Evolutionary conservation across 2,329 filamentous ascomycete genomes (phyloP).

Genomic region (Furcasterigmium sp.): DNA sequence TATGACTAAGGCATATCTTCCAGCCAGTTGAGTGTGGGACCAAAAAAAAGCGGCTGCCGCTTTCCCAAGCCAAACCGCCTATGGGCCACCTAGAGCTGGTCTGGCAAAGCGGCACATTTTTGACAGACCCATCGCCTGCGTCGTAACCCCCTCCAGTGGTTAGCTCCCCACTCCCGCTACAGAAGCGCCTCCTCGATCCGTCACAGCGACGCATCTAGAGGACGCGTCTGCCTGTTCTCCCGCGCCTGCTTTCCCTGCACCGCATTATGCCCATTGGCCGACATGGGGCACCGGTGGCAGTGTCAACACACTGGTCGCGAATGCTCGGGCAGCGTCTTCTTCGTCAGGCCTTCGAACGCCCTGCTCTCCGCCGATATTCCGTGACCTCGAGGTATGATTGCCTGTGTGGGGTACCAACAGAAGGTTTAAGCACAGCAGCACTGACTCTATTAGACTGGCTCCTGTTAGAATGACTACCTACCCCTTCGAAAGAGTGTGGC

Average conservation of each 20-base stretch:
- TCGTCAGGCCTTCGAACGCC: slow-evolving; percentile 12
- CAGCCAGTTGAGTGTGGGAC: no score
- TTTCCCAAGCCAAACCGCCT: no score
- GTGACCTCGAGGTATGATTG: slow-evolving; percentile 4
- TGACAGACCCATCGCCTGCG: no score
- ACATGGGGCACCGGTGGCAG: slow-evolving; percentile 25
- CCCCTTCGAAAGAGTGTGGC: slow-evolving; percentile 22
- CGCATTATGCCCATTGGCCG: slow-evolving; percentile 24
- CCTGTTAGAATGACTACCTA: slow-evolving; percentile 19
- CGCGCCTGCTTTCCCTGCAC: slow-evolving; percentile 2
- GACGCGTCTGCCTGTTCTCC: slow-evolving; percentile 24
- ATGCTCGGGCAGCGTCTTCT: slow-evolving; percentile 13
- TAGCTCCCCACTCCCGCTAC: slow-evolving; percentile 9
- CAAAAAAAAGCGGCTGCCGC: no score
- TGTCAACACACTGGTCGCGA: slow-evolving; percentile 14
- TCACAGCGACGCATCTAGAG: slow-evolving; percentile 7
- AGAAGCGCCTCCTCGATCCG: slow-evolving; percentile 7
- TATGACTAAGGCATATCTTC: slow-evolving; percentile 34
- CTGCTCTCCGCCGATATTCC: slow-evolving; percentile 5
- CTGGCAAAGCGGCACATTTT: no score
- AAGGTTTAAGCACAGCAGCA: no score
- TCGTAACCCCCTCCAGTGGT: no score
- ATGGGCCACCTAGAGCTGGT: no score
- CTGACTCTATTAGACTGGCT: neutral
- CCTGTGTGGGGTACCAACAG: neutral